Evolutionary conservation across 768 basidiomycete genomes (phyloP).

Genomic region (Cystofilobasidium bisporidii): DNA sequence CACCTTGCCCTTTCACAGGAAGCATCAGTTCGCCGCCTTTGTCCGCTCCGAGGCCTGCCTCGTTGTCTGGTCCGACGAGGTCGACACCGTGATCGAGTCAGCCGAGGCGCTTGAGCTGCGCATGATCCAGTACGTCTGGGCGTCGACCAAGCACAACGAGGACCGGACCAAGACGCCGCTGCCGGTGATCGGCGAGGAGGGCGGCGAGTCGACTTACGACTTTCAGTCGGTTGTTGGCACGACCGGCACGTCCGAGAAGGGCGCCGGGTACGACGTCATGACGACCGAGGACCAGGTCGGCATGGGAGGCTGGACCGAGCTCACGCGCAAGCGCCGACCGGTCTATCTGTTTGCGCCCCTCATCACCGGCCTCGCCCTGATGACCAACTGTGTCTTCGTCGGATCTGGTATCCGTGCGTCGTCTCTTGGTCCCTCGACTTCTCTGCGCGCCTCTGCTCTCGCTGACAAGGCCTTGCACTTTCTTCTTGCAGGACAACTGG

Average conservation of each 20-base stretch:
- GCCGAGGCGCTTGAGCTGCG: constrained; percentile 52
- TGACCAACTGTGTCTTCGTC: constrained; percentile 33
- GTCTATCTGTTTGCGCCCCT: constrained; percentile 36
- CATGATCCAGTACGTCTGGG: constrained; percentile 74
- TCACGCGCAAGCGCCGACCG: constrained; percentile 30
- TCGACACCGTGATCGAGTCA: constrained; percentile 60
- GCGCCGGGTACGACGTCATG: constrained; percentile 10
- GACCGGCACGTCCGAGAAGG: background rate
- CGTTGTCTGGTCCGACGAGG: constrained; percentile 71
- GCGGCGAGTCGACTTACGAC: constrained; percentile 3
- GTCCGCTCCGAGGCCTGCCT: constrained; percentile 75
- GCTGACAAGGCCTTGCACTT: background rate
- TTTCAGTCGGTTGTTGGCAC: background rate
- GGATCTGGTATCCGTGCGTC: constrained; percentile 38
- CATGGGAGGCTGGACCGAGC: constrained; percentile 30
- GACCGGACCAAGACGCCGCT: background rate
- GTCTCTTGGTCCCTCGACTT: too few relatives aligned
- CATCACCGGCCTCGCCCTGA: constrained; percentile 35
- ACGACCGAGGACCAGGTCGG: constrained; percentile 32
- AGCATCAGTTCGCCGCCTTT: constrained; percentile 84
- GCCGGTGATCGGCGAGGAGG: constrained; percentile 6
- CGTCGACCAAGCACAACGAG: constrained; percentile 31
- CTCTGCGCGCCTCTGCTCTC: constrained; percentile 53
- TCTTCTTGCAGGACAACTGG: constrained; percentile 46
- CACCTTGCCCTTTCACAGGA: constrained; percentile 41